Base-by-base conservation (phyloP, 345 rosid species). In the Ceriops zippeliana region DNA sequence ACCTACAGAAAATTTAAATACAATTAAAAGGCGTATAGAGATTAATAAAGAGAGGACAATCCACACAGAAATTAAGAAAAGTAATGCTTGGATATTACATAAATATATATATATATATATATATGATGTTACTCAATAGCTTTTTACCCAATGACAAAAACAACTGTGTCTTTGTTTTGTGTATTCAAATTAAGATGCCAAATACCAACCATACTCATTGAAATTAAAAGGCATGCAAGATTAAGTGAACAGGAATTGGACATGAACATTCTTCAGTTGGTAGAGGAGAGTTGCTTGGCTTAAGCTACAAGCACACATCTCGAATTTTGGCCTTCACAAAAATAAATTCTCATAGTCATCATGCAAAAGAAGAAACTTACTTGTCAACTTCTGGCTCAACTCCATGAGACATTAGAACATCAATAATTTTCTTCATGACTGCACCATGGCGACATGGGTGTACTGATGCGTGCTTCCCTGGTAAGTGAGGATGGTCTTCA, bases 361-460 rank as follows among this genome's bases (percentile, higher is more conserved):
- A 5, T 17, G 6, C 7, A 15, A 28, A 61, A 58, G 57, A 64
- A 67, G 65, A 15, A 61, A 42, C 71, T 81, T 82, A 96, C 98
- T 90, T 96, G 81, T 92, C 97, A 76, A 96, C 99, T 90, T 92
- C 96, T 30, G 99, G 99, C 78, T 96, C 98, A 58, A 92, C 98
- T 61, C 97, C 99, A 49, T 82, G 97, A 4, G 98, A 90, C 98
- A 96, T 86, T 68, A 90, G 74, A 32, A 92, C 97, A 78, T 92
- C 99, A 76, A 92, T 96, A 51, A 96, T 92, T 81, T 92, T 96
- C 86, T 96, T 96, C 99, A 96, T 96, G 42, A 96, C 99, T 54
- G 98, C 99, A 20, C 97, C 99, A 81, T 96, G 99, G 61, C 86
- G 84, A 77, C 99, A 96, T 53, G 99, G 99, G 83, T 96, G 99